Base-by-base conservation (phyloP, 106 monocot species). In the Triglochin maritima region DNA sequence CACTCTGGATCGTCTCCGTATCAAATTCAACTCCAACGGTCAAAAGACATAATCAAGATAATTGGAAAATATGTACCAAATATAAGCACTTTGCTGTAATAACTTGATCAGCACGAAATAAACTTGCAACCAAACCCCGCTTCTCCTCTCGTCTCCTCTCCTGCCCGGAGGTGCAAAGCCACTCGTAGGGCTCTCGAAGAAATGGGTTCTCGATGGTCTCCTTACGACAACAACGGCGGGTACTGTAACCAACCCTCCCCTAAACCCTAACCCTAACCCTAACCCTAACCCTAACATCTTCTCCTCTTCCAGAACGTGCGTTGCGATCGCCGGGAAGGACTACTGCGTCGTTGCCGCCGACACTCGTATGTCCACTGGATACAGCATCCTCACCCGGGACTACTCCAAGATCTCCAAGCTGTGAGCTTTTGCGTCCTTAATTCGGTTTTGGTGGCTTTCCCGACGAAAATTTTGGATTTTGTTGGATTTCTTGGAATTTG, bases 141-240 rank as follows among this genome's bases (percentile, higher is more conserved):
- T 29, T 29, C 29, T 29, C 29, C 29, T 29, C 29, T 29, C 29
- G 29, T 29, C 1, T n/a, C n/a, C n/a, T n/a, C n/a, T n/a, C 29
- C 29, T 1, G 29, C 29, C 29, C 29, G 29, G 29, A 29, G 29
- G 29, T 29, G 29, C 29, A 29, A 29, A 29, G 29, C 1, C 29
- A 29, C 29, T 29, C n/a, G n/a, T n/a, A n/a, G n/a, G n/a, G n/a
- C n/a, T n/a, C n/a, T n/a, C 29, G 29, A 29, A 29, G 58, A 5
- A 41, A 74, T 74, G 74, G 66, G 74, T 54, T 74, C 74, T 49
- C 46, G 74, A 10, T 74, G 66, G 58, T 65, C 59, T 48, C 74
- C 74, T 13, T 94, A 94, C 79, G 89, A 94, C 83, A 94, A 94
- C 82, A 94, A 94, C 57, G 94, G 94, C 49, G 94, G 94, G 91